Base-by-base conservation (phyloP, 306 rosid species). In the Mimosa pudica region DNA sequence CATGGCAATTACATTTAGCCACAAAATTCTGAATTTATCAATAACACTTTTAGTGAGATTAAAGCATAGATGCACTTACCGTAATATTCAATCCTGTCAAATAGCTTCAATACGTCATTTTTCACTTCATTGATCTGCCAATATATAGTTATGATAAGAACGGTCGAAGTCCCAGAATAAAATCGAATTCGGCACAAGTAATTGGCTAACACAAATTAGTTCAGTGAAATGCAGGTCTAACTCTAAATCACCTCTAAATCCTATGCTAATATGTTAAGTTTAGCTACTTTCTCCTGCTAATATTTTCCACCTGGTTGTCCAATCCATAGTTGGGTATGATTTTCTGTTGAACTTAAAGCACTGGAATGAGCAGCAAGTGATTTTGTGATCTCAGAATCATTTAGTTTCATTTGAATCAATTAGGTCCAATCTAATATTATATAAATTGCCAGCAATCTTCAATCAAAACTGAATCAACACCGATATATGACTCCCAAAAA, bases 81-180 rank as follows among this genome's bases (percentile, higher is more conserved):
- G 86, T 96, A 96, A 84, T 90, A 90, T 88, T 93, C 93, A 77
- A 93, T 82, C 79, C 91, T 90, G 89, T 93, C 99, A 77, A 96
- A 96, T 79, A 96, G 99, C 88, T 93, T 96, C 84, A 87, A 60
- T 77, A 93, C 80, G 78, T 93, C 99, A 79, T 80, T 92, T 83
- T 92, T 93, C 75, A 96, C 87, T 49, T 81, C 85, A 52, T 79
- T 90, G 83, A 92, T 87, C 99, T 96, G 97, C 82, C 57, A 86
- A 80, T 54, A 68, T 45, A 71, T 74, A 76, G 69, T 70, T 67
- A 75, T 35, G 11, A 77, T 85, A 69, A 88, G 84, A 81, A 75
- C 73, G 42, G 10, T 3, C 6, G n/a, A 45, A 45, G 74, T 20
- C 6, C 57, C 57, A 70, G 41, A 48, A 48, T 30, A 70, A 51